phyloP scores from a whole-genome alignment of 176 grass and related monocot species.

The Oryza nivara region DNA sequence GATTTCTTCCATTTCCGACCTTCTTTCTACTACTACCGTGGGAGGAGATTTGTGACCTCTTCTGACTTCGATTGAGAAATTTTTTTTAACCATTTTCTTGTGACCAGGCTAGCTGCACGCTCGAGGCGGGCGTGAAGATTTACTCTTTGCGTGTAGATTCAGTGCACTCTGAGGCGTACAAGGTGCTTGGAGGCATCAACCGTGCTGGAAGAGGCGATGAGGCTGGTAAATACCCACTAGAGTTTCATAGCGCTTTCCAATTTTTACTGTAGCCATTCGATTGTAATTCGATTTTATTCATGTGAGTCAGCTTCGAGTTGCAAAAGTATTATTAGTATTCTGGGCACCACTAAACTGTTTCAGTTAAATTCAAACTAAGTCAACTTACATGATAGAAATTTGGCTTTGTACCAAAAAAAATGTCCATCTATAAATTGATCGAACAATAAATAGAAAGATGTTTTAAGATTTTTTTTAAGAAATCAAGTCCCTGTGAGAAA shows the following conservation, averaged over 20 bases:
- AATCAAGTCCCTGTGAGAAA: background rate
- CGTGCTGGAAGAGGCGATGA: conserved; percentile 81
- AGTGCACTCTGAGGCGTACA: conserved; percentile 87
- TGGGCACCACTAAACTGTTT: background rate
- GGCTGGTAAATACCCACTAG: conserved; percentile 47
- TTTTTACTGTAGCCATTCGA: background rate
- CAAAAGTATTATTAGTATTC: conserved; percentile 2
- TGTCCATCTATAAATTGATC: conserved; percentile 10
- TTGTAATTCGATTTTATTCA: background rate
- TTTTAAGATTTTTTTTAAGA: background rate
- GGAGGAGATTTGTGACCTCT: background rate
- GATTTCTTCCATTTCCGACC: background rate
- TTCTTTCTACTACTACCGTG: background rate
- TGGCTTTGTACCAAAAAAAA: background rate
- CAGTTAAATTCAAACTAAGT: background rate
- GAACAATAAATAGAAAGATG: background rate
- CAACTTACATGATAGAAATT: background rate
- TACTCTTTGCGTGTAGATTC: conserved; percentile 95
- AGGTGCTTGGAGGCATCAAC: conserved; percentile 95
- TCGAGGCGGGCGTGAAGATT: conserved; percentile 95
- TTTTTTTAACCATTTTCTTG: background rate
- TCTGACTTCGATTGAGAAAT: background rate
- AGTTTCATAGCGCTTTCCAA: background rate
- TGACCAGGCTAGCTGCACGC: conserved; percentile 84
- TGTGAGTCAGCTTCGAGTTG: background rate